Evolutionary conservation across 1,284 basidiomycete genomes (phyloP).

Genomic region (Ustilago shanxiensis): DNA sequence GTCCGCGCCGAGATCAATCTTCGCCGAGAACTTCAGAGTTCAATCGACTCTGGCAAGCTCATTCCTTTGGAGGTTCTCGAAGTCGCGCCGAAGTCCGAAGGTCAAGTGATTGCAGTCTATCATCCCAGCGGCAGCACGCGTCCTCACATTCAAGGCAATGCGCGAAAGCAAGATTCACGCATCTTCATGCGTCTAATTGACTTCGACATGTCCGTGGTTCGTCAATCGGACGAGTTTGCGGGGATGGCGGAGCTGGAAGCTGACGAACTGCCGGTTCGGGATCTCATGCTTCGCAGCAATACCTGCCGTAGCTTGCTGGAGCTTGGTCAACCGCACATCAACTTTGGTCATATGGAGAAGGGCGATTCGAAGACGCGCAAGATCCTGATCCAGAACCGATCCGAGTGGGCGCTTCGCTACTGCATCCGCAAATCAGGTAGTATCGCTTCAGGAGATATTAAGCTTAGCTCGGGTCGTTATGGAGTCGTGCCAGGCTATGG

Average conservation of each 20-base stretch:
- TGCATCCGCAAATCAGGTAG: constrained; percentile 73
- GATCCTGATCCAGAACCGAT: constrained; percentile 73
- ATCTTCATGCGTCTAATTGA: constrained; percentile 72
- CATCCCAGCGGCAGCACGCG: constrained; percentile 72
- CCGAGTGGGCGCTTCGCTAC: constrained; percentile 72
- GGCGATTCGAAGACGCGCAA: constrained; percentile 72
- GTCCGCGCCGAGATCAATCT: constrained; percentile 72
- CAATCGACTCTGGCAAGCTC: constrained; percentile 70
- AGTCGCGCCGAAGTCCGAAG: constrained; percentile 68
- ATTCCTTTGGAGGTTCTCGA: constrained; percentile 70
- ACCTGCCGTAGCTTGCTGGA: constrained; percentile 72
- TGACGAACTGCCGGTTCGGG: constrained; percentile 73
- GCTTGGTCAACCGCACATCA: constrained; percentile 73
- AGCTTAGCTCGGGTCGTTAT: constrained; percentile 72
- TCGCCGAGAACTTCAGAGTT: constrained; percentile 71
- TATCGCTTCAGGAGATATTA: constrained; percentile 73
- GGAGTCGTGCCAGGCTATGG: constrained; percentile 73
- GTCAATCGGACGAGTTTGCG: constrained; percentile 55
- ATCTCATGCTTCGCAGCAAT: constrained; percentile 72
- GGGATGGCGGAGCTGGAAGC: constrained; percentile 62
- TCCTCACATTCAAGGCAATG: constrained; percentile 71
- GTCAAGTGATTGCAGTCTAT: constrained; percentile 72
- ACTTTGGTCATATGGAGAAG: constrained; percentile 74
- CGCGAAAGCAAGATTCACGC: constrained; percentile 73
- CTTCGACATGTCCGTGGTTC: constrained; percentile 70